These are phyloP conservation scores for Borovskyia barvae DNA, from an alignment of 208 protist species.

Conservation along the genomic window DNA sequence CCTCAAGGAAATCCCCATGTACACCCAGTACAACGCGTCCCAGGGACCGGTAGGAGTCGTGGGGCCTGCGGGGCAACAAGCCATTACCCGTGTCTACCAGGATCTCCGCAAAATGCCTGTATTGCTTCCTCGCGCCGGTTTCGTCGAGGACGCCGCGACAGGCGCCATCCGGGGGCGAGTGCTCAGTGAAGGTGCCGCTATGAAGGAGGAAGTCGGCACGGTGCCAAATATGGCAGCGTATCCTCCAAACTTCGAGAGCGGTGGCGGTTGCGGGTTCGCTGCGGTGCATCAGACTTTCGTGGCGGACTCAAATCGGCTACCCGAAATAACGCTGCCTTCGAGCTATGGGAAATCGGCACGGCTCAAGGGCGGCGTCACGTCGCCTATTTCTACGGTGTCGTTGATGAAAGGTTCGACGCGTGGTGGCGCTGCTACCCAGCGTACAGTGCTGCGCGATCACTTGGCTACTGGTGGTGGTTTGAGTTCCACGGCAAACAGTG, in stretches of 20 bases:
- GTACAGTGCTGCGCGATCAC: slow-evolving; percentile 17
- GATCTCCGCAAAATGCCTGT: slow-evolving; percentile 65
- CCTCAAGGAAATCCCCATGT: slow-evolving; percentile 80
- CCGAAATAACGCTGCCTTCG: slow-evolving; percentile 30
- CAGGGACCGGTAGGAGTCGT: not conserved
- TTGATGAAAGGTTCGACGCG: not conserved
- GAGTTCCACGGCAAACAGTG: no score
- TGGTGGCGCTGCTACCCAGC: no score
- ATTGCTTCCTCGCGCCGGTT: slow-evolving; percentile 56
- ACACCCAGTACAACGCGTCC: slow-evolving; percentile 38
- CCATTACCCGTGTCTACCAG: slow-evolving; percentile 45
- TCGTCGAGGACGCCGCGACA: slow-evolving; percentile 45
- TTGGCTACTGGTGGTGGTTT: not conserved
- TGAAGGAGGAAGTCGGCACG: not conserved
- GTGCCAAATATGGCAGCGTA: not conserved
- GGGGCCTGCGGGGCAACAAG: slow-evolving; percentile 6
- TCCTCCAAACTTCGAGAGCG: not conserved
- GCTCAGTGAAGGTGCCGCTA: not conserved
- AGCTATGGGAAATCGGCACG: slow-evolving; percentile 52
- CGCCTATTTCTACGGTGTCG: not conserved
- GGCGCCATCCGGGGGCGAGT: slow-evolving; percentile 47
- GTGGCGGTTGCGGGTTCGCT: no score
- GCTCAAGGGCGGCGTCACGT: slow-evolving; percentile 6
- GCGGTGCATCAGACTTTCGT: not conserved
- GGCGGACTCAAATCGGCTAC: not conserved